Conservation (phyloP, 805 yeast species). For the Ogataea wickerhamii region DNA sequence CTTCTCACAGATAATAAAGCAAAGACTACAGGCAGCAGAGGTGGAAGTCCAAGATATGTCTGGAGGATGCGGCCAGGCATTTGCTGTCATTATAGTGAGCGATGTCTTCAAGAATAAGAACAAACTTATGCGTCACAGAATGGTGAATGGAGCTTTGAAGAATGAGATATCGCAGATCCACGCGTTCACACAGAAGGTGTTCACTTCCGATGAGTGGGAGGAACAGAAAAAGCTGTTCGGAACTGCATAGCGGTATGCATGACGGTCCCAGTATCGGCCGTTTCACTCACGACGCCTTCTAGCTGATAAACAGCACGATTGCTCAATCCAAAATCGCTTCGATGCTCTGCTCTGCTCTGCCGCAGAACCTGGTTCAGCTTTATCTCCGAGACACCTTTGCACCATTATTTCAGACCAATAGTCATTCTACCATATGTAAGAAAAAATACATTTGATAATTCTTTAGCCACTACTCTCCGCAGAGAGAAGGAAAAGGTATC, state of each 20-base stretch:
- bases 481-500: no score
- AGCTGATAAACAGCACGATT: no score
- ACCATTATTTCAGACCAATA: no score
- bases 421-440: no score
- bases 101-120: conserved; percentile 73
- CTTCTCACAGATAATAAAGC: conserved; percentile 48
- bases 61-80: conserved; percentile 98
- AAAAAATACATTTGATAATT: no score
- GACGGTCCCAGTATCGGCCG: no score
- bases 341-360: neutral
- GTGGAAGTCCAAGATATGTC: conserved; percentile 75
- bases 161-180: conserved; percentile 87
- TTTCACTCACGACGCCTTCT: no score
- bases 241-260: no score
- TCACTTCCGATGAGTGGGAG: conserved; percentile 87
- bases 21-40: conserved; percentile 55
- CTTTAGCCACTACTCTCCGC: no score
- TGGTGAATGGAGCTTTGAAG: conserved; percentile 75
- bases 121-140: conserved; percentile 78
- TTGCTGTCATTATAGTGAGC: conserved; percentile 83
- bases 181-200: conserved; percentile 92
- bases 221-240: conserved; percentile 31
- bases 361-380: no score
- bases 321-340: no score
- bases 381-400: no score